Conservation (phyloP, 2,329 filamentous ascomycete genomes). For the Phialophora chinensis region DNA sequence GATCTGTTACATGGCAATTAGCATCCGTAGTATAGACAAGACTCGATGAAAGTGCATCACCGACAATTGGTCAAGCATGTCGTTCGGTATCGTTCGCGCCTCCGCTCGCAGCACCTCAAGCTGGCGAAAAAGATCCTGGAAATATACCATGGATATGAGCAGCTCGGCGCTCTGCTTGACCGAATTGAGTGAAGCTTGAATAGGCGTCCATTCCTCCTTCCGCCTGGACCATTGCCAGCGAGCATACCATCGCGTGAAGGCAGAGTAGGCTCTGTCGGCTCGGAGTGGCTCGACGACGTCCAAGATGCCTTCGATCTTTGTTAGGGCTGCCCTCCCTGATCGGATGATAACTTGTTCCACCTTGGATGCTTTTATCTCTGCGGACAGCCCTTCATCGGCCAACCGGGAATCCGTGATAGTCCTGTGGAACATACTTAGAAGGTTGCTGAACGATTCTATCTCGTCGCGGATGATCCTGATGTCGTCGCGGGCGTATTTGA, state of each 20-base stretch:
- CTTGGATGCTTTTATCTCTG: conserved; percentile 10
- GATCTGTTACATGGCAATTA: background rate
- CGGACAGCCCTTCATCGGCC: conserved; percentile 9
- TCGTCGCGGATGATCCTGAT: conserved; percentile 2
- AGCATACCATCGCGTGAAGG: conserved; percentile 1
- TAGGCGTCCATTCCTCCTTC: conserved; percentile 16
- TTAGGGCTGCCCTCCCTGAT: conserved; percentile 5
- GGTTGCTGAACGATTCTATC: background rate
- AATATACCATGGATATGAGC: conserved; percentile 4
- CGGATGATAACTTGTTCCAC: conserved; percentile 11
- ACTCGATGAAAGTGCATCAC: background rate
- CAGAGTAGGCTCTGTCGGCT: conserved; percentile 5
- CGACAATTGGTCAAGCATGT: conserved; percentile 1
- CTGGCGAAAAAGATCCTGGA: background rate
- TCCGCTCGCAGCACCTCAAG: background rate
- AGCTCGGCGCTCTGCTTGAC: conserved; percentile 11
- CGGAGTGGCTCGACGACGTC: background rate
- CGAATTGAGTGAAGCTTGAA: conserved; percentile 7
- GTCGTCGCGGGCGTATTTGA: conserved; percentile 1
- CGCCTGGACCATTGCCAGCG: conserved; percentile 8
- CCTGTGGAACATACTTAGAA: conserved; percentile 2
- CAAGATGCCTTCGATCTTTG: background rate
- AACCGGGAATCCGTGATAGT: conserved; percentile 11
- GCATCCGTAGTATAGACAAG: background rate
- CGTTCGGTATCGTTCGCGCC: background rate